Evolutionary conservation across 139 green algal species (phyloP), one percentile per base, ranked within the genome.

Genomic region (Micractinium conductrix): DNA sequence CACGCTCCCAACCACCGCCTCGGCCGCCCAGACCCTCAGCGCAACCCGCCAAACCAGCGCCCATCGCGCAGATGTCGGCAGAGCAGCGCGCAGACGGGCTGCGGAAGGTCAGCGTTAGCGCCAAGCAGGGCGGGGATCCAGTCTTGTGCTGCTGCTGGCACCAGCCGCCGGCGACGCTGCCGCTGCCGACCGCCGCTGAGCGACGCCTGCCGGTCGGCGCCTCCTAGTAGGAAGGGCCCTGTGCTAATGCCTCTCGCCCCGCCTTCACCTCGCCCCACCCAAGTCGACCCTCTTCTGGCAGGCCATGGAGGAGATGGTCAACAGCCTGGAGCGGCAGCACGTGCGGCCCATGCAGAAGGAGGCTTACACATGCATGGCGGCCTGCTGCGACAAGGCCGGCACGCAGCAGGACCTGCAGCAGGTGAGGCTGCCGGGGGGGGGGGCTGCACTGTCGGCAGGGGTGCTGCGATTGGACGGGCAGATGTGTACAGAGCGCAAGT

Each of bases 331-430:
- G 37, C 83, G 79, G 44, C 35, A 40, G 10, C 69, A 87, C 24
- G 76, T 90, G 48, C 68, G 87, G 35, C 85, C 79, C 1, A 26
- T 90, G 44, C 87, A 90, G 60, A 90, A 90, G 63, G 84, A 90
- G 38, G 62, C 37, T 1, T 90, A 88, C 73, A 22, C 69, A 30
- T 90, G 86, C 44, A 79, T 80, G 80, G 85, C 87, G 24, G 55
- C 44, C 21, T 90, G 87, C 87, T 90, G 87, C 78, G 87, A 90
- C 48, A 84, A 79, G 7, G 67, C 87, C 14, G 53, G 67, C 28
- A 70, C 24, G 6, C 67, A 74, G 24, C 33, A 43, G 28, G 86
- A 74, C 10, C 62, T 90, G 43, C 87, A 90, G 78, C 43, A 89
- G 17, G 78, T n/a, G n/a, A n/a, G n/a, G 79, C 78, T 75, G 62